Conservation (phyloP, 2,329 filamentous ascomycete species). For the Zymoseptoria tritici region DNA sequence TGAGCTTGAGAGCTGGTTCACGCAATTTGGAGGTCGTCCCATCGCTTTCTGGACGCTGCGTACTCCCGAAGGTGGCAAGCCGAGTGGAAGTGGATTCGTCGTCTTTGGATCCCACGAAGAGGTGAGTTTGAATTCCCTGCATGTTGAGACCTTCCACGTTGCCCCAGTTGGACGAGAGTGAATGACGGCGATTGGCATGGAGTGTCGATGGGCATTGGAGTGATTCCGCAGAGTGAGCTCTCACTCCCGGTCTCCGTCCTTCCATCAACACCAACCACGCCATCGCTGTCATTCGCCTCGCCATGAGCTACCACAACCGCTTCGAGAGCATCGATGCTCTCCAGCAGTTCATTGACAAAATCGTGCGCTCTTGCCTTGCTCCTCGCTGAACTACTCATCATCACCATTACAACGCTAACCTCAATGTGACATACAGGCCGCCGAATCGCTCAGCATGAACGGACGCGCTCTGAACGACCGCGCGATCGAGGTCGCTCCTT, state of each 20-base stretch:
- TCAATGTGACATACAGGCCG: conserved; percentile 54
- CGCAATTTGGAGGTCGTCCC: conserved; percentile 91
- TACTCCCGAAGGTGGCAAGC: conserved; percentile 97
- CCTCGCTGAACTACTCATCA: conserved; percentile 4
- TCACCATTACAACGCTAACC: conserved; percentile 7
- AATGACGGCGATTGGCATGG: background rate
- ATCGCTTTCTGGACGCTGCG: conserved; percentile 99
- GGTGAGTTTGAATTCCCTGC: conserved; percentile 50
- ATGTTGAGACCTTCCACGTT: background rate
- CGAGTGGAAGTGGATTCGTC: conserved; percentile 95
- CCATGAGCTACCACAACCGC: conserved; percentile 9
- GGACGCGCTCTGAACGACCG: conserved; percentile 96
- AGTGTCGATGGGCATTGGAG: conserved; percentile 1
- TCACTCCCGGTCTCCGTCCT: background rate
- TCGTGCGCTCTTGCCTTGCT: conserved; percentile 8
- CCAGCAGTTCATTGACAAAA: background rate
- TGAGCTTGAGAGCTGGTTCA: conserved; percentile 98
- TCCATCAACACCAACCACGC: background rate
- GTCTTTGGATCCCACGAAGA: conserved; percentile 99
- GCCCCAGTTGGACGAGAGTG: background rate
- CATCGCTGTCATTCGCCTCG: conserved; percentile 3
- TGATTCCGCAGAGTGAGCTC: background rate
- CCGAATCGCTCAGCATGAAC: conserved; percentile 98
- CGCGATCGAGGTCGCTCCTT: conserved; percentile 96
- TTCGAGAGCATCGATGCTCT: background rate